Conservation (phyloP, 768 basidiomycete species). For the Phaffia tasmanica region DNA sequence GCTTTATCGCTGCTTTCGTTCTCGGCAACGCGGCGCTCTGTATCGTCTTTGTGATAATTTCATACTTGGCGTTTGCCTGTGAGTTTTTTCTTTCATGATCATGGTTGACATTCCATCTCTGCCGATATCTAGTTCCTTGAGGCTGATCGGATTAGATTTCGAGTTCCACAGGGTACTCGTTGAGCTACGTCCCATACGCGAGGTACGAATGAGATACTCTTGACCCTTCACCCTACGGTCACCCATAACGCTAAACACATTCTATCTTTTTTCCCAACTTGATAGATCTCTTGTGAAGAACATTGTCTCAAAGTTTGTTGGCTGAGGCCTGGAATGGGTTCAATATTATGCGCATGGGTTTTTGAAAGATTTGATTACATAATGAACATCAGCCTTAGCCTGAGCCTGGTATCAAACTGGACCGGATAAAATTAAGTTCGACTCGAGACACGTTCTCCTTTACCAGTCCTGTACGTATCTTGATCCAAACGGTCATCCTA, state of each 20-base stretch:
- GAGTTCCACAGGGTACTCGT: conserved; percentile 32
- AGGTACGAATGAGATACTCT: conserved; percentile 36
- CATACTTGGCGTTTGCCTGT: conserved; percentile 77
- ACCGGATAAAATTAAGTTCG: too few relatives aligned
- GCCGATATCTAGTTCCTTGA: neutral
- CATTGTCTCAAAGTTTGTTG: conserved; percentile 6
- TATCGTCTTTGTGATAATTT: conserved; percentile 64
- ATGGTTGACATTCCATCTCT: neutral
- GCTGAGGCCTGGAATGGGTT: neutral
- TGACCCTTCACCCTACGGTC: too few relatives aligned
- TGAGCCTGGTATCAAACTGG: too few relatives aligned
- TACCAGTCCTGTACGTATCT: too few relatives aligned
- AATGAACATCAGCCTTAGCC: too few relatives aligned
- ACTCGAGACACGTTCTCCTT: too few relatives aligned
- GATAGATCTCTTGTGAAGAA: conserved; percentile 18
- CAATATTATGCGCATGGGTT: too few relatives aligned
- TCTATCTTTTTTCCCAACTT: neutral
- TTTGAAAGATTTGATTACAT: too few relatives aligned
- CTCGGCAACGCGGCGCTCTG: conserved; percentile 30
- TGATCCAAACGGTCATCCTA: too few relatives aligned
- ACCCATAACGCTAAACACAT: neutral
- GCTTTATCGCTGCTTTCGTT: conserved; percentile 78
- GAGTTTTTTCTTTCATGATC: conserved; percentile 38
- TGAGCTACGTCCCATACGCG: conserved; percentile 77
- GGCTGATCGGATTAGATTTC: neutral